Evolutionary conservation across 2,329 filamentous ascomycete genomes (phyloP).

Genomic region (Ceratocystis cacaofunesta): DNA sequence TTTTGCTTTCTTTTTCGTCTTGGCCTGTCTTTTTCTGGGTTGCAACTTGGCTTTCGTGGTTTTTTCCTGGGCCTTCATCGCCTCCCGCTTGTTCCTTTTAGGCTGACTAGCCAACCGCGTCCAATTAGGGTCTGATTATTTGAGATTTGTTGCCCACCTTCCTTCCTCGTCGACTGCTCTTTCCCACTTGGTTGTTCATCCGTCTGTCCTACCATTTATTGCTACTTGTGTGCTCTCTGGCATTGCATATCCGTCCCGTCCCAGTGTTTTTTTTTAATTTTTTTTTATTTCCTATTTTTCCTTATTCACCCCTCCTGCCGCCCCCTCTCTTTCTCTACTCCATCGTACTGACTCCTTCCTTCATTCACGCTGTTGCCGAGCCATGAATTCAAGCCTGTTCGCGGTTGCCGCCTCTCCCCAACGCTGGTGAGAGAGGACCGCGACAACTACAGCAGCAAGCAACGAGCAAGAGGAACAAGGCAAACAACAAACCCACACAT

Average conservation of each 20-base stretch:
- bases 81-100: background rate
- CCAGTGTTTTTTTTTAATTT: background rate
- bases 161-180: background rate
- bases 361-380: background rate
- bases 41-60: background rate
- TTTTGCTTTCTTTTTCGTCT: background rate
- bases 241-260: background rate
- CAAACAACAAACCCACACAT: background rate
- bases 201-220: background rate
- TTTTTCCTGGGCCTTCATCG: background rate
- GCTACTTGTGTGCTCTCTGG: background rate
- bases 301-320: background rate
- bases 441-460: background rate
- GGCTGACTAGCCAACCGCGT: background rate
- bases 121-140: constrained; percentile 1
- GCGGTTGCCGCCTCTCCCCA: constrained; percentile 13
- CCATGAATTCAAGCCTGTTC: constrained; percentile 12
- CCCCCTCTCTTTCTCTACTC: background rate
- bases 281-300: too few relatives aligned
- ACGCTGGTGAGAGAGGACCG: constrained; percentile 12
- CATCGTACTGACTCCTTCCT: background rate
- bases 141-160: background rate
- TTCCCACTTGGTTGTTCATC: background rate
- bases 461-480: background rate
- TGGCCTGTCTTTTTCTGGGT: background rate